Conservation (phyloP, 495 filamentous ascomycete genomes). For the Aspergillus funiculosus region DNA sequence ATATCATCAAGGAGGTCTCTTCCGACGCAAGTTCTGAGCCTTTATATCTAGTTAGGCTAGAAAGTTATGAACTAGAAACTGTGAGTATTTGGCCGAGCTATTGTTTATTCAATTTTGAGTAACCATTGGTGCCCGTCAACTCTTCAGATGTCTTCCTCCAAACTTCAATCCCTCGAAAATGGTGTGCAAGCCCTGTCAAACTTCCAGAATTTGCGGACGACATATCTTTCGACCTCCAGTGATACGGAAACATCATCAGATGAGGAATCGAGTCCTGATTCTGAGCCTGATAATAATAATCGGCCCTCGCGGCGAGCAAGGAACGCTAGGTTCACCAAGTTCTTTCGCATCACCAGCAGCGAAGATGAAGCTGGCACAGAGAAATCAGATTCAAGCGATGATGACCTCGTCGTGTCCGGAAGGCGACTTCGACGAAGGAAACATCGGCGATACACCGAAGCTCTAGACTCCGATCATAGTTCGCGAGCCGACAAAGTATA, state of each 20-base stretch:
- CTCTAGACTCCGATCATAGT: slow-evolving; percentile 16
- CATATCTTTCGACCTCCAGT: not conserved
- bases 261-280: slow-evolving; percentile 1
- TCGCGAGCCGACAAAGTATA: slow-evolving; percentile 15
- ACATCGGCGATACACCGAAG: slow-evolving; percentile 7
- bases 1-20: slow-evolving; percentile 28
- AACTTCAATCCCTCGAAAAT: slow-evolving; percentile 30
- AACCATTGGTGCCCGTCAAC: not conserved
- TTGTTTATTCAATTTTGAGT: not conserved
- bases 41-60: slow-evolving; percentile 41
- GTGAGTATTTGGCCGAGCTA: slow-evolving; percentile 26
- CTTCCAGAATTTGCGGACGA: slow-evolving; percentile 17
- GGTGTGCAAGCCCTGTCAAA: slow-evolving; percentile 27
- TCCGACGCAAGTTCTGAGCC: slow-evolving; percentile 19
- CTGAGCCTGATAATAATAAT: slow-evolving; percentile 2
- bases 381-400: slow-evolving; percentile 22
- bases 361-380: slow-evolving; percentile 10
- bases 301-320: slow-evolving; percentile 12
- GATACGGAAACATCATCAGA: slow-evolving; percentile 2
- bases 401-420: slow-evolving; percentile 15
- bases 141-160: slow-evolving; percentile 24
- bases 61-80: slow-evolving; percentile 40
- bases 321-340: slow-evolving; percentile 18
- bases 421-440: slow-evolving; percentile 40
- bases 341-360: slow-evolving; percentile 16